phyloP scores from a whole-genome alignment of 2,329 filamentous ascomycete species.

The Xylariaceae sp. region DNA sequence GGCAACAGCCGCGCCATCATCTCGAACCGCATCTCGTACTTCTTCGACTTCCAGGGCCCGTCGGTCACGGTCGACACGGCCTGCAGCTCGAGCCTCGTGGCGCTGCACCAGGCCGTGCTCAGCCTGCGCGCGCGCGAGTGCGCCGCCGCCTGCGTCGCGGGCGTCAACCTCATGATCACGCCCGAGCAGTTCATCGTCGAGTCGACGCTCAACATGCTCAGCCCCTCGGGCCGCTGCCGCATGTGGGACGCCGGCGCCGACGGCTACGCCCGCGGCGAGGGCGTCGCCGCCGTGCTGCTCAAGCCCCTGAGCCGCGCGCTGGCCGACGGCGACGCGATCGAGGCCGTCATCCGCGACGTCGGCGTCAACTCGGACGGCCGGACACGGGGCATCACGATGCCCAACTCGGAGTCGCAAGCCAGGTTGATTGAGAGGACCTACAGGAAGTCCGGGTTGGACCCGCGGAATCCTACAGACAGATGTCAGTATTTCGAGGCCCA shows the following conservation, averaged over 20 bases:
- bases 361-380: constrained; percentile 43
- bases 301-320: constrained; percentile 45
- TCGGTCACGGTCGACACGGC: constrained; percentile 33
- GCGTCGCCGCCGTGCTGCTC: constrained; percentile 40
- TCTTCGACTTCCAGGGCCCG: constrained; percentile 32
- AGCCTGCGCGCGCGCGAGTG: constrained; percentile 32
- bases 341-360: constrained; percentile 39
- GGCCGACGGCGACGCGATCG: constrained; percentile 38
- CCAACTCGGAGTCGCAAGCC: constrained; percentile 37
- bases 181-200: constrained; percentile 36
- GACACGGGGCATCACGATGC: constrained; percentile 47
- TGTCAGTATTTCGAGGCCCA: constrained; percentile 43
- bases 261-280: constrained; percentile 54
- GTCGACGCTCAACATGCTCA: constrained; percentile 36
- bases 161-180: constrained; percentile 34
- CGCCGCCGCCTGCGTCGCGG: constrained; percentile 34
- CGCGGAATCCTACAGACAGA: constrained; percentile 21
- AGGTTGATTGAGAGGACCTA: constrained; percentile 38
- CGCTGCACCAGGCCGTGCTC: constrained; percentile 31
- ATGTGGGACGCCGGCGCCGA: constrained; percentile 44
- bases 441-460: constrained; percentile 31
- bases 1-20: constrained; percentile 28
- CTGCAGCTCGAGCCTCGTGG: constrained; percentile 31
- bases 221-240: constrained; percentile 34
- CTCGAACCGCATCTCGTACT: constrained; percentile 32